These are phyloP conservation scores for Zygoascus sp. DNA, from an alignment of 1,139 yeast species.

Conservation along the genomic window DNA sequence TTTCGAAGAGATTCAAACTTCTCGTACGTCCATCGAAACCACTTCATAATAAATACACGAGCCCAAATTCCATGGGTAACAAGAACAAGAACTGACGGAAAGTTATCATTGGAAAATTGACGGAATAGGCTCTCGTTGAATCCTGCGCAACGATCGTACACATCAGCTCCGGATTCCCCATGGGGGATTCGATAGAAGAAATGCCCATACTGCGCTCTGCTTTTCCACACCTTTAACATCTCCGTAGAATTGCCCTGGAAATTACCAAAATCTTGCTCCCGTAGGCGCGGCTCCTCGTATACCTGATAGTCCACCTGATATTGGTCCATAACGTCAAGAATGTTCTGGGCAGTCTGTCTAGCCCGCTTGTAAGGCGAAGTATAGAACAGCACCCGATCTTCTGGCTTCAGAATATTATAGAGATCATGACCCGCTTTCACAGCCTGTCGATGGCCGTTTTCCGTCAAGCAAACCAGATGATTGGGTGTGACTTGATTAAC, in stretches of 20 bases:
- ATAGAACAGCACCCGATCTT: conserved; percentile 55
- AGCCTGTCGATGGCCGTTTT: conserved; percentile 59
- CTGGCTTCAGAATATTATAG: conserved; percentile 47
- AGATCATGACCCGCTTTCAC: conserved; percentile 60
- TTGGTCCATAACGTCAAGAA: conserved; percentile 55
- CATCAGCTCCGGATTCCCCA: conserved; percentile 96
- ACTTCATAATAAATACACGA: conserved; percentile 80
- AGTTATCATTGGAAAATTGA: conserved; percentile 62
- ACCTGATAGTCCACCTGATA: conserved; percentile 44
- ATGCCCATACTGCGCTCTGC: conserved; percentile 85
- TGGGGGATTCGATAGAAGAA: conserved; percentile 87
- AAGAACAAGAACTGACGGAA: conserved; percentile 69
- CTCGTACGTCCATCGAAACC: conserved; percentile 92
- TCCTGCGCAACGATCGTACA: conserved; percentile 82
- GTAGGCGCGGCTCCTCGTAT: conserved; percentile 80
- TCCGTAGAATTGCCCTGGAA: conserved; percentile 70
- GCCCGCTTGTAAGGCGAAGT: conserved; percentile 84
- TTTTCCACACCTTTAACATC: conserved; percentile 75
- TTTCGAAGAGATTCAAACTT: conserved; percentile 78
- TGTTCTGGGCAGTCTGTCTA: conserved; percentile 70
- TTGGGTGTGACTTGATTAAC: conserved; percentile 75
- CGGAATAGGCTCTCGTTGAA: conserved; percentile 83
- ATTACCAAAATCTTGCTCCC: conserved; percentile 94
- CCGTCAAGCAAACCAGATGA: conserved; percentile 70
- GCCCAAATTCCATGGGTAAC: conserved; percentile 96